A percentile compares a stretch with the other conserved stretches of the same genome.
phyloP scores from a whole-genome alignment of 2,329 filamentous ascomycete genomes.

The Torrubiella hemipterigena region DNA sequence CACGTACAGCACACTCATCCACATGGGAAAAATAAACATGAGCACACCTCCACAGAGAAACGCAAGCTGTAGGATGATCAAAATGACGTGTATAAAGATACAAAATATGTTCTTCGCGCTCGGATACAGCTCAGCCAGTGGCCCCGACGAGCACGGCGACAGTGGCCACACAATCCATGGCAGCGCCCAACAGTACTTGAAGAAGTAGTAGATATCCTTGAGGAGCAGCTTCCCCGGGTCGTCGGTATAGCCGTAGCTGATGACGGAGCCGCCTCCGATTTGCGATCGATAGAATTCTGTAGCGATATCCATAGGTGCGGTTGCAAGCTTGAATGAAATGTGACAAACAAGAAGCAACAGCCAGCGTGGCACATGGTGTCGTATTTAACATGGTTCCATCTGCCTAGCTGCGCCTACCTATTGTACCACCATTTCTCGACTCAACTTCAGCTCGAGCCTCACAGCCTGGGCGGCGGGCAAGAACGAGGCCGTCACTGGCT shows the following conservation, averaged over 20 bases:
- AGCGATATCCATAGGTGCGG: conserved; percentile 14
- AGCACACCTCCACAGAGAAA: conserved; percentile 50
- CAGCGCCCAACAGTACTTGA: conserved; percentile 40
- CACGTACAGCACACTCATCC: conserved; percentile 27
- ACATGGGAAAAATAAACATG: conserved; percentile 33
- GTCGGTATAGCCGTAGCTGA: conserved; percentile 50
- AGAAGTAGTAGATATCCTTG: conserved; percentile 44
- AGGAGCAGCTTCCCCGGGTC: conserved; percentile 36
- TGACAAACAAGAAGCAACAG: neutral
- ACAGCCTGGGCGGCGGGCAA: too few relatives aligned
- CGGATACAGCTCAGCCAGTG: conserved; percentile 53
- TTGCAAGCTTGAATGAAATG: neutral
- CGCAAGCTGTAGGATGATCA: conserved; percentile 44
- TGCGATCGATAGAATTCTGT: conserved; percentile 48
- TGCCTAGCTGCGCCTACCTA: too few relatives aligned
- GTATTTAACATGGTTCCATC: neutral
- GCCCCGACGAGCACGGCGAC: conserved; percentile 34
- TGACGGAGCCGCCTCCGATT: conserved; percentile 42
- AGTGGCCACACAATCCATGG: conserved; percentile 51
- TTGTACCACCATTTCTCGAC: too few relatives aligned
- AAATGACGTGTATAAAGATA: conserved; percentile 43
- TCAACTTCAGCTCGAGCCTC: too few relatives aligned
- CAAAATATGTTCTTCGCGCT: conserved; percentile 44
- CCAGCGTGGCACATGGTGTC: too few relatives aligned
- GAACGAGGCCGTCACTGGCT: too few relatives aligned